Base-by-base conservation (phyloP, 2,329 filamentous ascomycete species). In the Ophiostoma quercus region DNA sequence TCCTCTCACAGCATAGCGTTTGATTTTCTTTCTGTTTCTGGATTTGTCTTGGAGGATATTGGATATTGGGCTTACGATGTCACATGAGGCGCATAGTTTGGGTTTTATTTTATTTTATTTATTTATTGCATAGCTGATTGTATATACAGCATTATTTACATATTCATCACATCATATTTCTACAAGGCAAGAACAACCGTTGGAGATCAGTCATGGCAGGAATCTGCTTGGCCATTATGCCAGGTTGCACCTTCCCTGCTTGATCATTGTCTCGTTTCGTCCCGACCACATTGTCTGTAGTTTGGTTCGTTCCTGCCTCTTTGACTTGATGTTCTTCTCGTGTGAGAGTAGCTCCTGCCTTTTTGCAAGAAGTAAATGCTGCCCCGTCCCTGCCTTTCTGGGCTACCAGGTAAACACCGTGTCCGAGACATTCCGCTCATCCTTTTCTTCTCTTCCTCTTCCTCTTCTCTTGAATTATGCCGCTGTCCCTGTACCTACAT, bases 21-120 rank as follows among this genome's bases (percentile, higher is more conserved):
- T 39, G 32, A 16, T 65, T 39, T 34, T 63, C 25, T 34, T 29
- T 5, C 32, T 39, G 19, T 39, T n/a, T n/a, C 16, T 62, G 57
- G 25, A 62, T 62, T 47, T 47, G 32, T 41, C 39, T 41, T 41
- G 39, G 39, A 41, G 32, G 60, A 8, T 34, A 9, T n/a, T 63
- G 16, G 29, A 63, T 39, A 63, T 63, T 65, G 34, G 62, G 62
- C 16, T 22, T 41, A 65, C 62, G 34, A 41, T 65, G 62, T 65
- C 62, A 34, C 60, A 65, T 65, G 62, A 39, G 60, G 60, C 32
- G 60, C 60, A 63, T 37, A 19, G 11, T 32, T 29, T 41, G 39
- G 39, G 39, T 41, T 12, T 41, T 57, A 25, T 57, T 57, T 11
- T 2, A 3, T 57, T 4, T 22, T 4, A n/a, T 34, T 19, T 41